Evolutionary conservation across 2,329 filamentous ascomycete species (phyloP).

Genomic region (Nemania serpens): DNA sequence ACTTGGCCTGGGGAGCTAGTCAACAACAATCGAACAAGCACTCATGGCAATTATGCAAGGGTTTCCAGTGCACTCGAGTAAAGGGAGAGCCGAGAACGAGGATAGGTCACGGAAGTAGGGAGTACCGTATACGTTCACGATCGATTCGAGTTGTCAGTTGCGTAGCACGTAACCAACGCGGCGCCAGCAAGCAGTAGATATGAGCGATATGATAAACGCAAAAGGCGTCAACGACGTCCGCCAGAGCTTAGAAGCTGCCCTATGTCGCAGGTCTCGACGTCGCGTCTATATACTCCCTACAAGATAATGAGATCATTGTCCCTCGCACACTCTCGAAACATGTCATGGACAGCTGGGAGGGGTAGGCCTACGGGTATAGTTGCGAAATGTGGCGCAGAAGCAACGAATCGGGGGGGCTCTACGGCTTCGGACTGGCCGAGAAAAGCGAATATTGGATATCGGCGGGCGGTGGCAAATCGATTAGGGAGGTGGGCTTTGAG

Average conservation of each 20-base stretch:
- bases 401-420: conserved; percentile 1
- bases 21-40: conserved; percentile 6
- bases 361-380: conserved; percentile 13
- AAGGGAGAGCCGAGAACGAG: neutral
- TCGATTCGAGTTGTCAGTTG: too few species aligned
- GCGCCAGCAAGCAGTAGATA: neutral
- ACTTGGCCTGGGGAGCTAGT: conserved; percentile 5
- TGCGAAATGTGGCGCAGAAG: neutral
- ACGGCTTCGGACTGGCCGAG: neutral
- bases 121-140: neutral
- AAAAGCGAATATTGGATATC: neutral
- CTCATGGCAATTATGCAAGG: conserved; percentile 18
- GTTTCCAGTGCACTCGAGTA: conserved; percentile 1
- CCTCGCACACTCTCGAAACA: conserved; percentile 6
- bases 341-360: conserved; percentile 3
- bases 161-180: neutral
- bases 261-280: conserved; percentile 2
- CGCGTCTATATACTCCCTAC: conserved; percentile 14
- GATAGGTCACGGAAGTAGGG: neutral
- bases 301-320: conserved; percentile 8
- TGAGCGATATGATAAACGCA: neutral
- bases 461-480: neutral
- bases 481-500: neutral
- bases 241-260: neutral
- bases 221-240: neutral